Conservation (phyloP, 139 green algal genomes). For the Coelastrella sp. region DNA sequence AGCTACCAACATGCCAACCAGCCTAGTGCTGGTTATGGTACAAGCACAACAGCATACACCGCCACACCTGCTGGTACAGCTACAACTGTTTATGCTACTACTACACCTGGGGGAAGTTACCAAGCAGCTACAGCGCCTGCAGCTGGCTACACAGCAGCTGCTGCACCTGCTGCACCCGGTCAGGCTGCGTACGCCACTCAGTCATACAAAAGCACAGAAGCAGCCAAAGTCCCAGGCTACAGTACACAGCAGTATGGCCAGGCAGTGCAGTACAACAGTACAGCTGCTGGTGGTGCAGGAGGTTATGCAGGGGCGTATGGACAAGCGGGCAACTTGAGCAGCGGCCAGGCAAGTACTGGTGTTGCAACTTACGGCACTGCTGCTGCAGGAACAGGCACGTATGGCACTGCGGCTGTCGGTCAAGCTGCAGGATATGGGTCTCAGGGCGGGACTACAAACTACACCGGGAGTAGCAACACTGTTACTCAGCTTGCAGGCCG, state of each 20-base stretch:
- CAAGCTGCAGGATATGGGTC: background rate
- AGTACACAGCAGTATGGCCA: constrained; percentile 2
- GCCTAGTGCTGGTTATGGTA: background rate
- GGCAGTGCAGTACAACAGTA: constrained; percentile 4
- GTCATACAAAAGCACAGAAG: background rate
- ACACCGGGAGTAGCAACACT: background rate
- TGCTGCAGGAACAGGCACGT: background rate
- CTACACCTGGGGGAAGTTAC: background rate
- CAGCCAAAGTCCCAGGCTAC: background rate
- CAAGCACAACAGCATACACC: background rate
- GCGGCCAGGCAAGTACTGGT: constrained; percentile 13
- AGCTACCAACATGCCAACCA: background rate
- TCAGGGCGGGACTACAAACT: background rate
- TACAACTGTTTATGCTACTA: background rate
- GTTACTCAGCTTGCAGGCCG: background rate
- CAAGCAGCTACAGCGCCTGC: background rate
- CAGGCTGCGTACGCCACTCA: background rate
- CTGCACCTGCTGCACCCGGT: background rate
- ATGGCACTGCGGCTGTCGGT: background rate
- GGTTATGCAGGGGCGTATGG: background rate
- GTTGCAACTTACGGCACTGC: background rate
- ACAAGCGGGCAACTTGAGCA: constrained; percentile 10
- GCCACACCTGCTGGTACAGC: background rate
- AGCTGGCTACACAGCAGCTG: background rate
- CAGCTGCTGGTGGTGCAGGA: background rate